A percentile compares a stretch with the other conserved stretches of the same genome.
Evolutionary conservation across 2,329 filamentous ascomycete genomes (phyloP).

Genomic region (Colletotrichum somersetense): DNA sequence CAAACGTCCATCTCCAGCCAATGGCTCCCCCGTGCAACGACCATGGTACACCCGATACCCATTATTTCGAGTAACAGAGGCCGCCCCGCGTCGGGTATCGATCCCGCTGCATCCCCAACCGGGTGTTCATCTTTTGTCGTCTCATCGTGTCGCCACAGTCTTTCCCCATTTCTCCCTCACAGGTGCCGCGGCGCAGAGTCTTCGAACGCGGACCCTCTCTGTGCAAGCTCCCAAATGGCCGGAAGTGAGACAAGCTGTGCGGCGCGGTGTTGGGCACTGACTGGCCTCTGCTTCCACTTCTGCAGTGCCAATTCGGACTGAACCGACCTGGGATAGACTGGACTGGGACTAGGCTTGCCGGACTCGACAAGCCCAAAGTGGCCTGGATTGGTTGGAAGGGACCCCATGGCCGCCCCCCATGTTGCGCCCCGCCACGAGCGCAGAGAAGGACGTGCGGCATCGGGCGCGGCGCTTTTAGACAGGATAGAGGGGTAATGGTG

Average conservation of each 20-base stretch:
- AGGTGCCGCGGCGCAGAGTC: conserved; percentile 15
- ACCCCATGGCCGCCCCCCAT: conserved; percentile 10
- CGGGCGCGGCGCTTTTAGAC: conserved; percentile 33
- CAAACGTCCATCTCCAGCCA: conserved; percentile 15
- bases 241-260: conserved; percentile 33
- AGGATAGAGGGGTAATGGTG: conserved; percentile 36
- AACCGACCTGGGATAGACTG: conserved; percentile 19
- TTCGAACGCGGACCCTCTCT: conserved; percentile 22
- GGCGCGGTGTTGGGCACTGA: conserved; percentile 28
- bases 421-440: conserved; percentile 34
- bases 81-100: conserved; percentile 18
- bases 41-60: conserved; percentile 14
- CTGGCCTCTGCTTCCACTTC: conserved; percentile 21
- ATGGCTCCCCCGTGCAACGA: conserved; percentile 29
- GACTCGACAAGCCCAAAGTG: conserved; percentile 21
- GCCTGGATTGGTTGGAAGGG: conserved; percentile 14
- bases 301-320: conserved; percentile 25
- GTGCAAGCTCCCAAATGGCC: conserved; percentile 22
- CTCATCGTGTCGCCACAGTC: neutral
- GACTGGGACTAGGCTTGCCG: conserved; percentile 8
- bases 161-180: conserved; percentile 2
- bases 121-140: conserved; percentile 8
- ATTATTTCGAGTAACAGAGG: conserved; percentile 7
- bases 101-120: neutral
- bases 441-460: conserved; percentile 35